Percentiles rank a stretch among this genome's conserved stretches.
phyloP scores from a whole-genome alignment of 2,329 filamentous ascomycete species.

The Xylaria sp. region DNA sequence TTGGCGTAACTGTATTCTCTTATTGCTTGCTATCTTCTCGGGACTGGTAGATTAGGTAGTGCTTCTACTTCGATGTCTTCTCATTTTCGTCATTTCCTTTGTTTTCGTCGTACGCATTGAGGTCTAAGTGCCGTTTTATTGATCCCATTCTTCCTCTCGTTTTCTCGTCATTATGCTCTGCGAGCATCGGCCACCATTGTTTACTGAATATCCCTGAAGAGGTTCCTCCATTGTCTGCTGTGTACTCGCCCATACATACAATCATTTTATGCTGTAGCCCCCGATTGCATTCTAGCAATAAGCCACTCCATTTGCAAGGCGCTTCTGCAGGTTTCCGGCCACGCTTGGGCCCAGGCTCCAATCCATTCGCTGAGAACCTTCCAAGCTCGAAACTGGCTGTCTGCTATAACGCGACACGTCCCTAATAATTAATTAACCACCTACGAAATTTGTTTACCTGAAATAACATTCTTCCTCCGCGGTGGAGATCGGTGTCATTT shows the following conservation, averaged over 20 bases:
- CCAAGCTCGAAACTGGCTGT: slow-evolving; percentile 37
- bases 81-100: background rate
- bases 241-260: slow-evolving; percentile 4
- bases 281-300: background rate
- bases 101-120: slow-evolving; percentile 3
- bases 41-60: slow-evolving; percentile 16
- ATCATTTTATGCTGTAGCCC: slow-evolving; percentile 7
- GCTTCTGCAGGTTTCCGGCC: slow-evolving; percentile 37
- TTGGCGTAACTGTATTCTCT: slow-evolving; percentile 32
- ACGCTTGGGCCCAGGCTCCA: slow-evolving; percentile 14
- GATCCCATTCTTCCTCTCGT: slow-evolving; percentile 27
- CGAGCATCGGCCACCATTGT: slow-evolving; percentile 33
- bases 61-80: slow-evolving; percentile 15
- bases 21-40: slow-evolving; percentile 8
- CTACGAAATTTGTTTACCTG: slow-evolving; percentile 10
- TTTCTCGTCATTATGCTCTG: slow-evolving; percentile 37
- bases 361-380: slow-evolving; percentile 42
- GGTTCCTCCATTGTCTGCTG: background rate
- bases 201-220: slow-evolving; percentile 1
- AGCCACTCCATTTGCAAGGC: slow-evolving; percentile 5
- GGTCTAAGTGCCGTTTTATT: slow-evolving; percentile 3
- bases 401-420: slow-evolving; percentile 26
- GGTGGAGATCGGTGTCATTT: slow-evolving; percentile 8
- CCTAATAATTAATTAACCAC: slow-evolving; percentile 27
- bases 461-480: background rate